Percentiles rank a stretch among this genome's conserved stretches.
phyloP scores from a whole-genome alignment of 75 land plant genomes.

The Pinus taeda region DNA sequence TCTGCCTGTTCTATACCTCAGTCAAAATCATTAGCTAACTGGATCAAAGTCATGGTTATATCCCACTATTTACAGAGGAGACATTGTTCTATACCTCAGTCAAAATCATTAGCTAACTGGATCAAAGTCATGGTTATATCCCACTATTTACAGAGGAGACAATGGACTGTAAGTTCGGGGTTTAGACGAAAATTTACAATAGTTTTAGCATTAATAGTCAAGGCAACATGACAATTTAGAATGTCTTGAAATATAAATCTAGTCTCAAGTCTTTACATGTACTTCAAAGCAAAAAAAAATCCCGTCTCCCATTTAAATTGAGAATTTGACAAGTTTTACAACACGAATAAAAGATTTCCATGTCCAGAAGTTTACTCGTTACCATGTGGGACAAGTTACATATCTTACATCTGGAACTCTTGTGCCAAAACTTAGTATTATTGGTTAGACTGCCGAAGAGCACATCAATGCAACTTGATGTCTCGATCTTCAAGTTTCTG shows the following conservation, averaged over 20 bases:
- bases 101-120: no score
- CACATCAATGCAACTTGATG: not conserved
- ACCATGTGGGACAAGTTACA: no score
- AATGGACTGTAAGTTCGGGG: not conserved
- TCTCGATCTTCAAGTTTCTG: not conserved
- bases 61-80: no score
- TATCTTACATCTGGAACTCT: not conserved
- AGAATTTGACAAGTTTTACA: no score
- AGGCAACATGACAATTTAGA: not conserved
- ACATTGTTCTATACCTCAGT: no score
- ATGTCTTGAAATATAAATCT: not conserved
- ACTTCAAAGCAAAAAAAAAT: slow-evolving; percentile 2
- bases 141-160: not conserved
- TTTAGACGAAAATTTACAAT: not conserved
- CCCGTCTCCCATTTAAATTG: not conserved
- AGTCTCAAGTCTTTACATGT: not conserved
- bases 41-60: no score
- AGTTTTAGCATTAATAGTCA: not conserved
- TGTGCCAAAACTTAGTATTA: not conserved
- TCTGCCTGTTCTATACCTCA: no score
- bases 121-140: no score
- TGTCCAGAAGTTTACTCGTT: no score
- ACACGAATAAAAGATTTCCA: no score
- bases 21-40: no score
- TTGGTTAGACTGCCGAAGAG: not conserved